Evolutionary conservation across 305 asterid genomes (phyloP), one percentile per base, ranked within the genome.

Genomic region (Ilex paraguariensis): DNA sequence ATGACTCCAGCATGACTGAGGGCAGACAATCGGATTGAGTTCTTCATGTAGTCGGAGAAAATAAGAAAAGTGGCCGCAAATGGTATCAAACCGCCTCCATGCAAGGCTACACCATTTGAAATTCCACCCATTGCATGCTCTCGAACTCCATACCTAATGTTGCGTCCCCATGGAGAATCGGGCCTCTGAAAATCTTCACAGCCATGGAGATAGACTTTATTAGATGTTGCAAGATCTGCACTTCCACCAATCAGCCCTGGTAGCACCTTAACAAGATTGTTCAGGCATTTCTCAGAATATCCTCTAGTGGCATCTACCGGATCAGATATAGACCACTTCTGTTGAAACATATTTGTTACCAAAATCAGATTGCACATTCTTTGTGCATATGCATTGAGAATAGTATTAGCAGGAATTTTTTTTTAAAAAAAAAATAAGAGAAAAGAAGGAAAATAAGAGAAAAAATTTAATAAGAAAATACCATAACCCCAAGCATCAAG

Each of bases 41-140:
- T 81, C 40, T 75, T 81, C 86, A 81, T 81, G 83, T 81, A 81
- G 60, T 81, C 83, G 1, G 86, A 81, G 76, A 81, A 81, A 12
- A 69, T 62, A 5, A 81, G 81, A 68, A 81, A 81, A 11, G 86
- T 77, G 17, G 83, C 79, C 0, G 86, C 86, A 57, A 75, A 81
- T 48, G 86, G 86, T 66, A 81, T 77, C 13, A 81, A 48, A n/a
- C 83, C 83, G 10, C 80, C 60, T 30, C 86, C 79, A 3, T 81
- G 83, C 54, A 81, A 54, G 3, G 81, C 83, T 9, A 81, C 69
- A 14, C 81, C 86, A 13, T 72, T 81, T 33, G 86, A 81, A 62
- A 81, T 77, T 48, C 83, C 86, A 3, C 76, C 86, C 86, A 81
- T 81, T 9, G 86, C 73, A 15, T 81, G 86, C 65, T 81, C 86